Evolutionary conservation across 208 protist species (phyloP).

Genomic region (Leishmania martiniquensis): DNA sequence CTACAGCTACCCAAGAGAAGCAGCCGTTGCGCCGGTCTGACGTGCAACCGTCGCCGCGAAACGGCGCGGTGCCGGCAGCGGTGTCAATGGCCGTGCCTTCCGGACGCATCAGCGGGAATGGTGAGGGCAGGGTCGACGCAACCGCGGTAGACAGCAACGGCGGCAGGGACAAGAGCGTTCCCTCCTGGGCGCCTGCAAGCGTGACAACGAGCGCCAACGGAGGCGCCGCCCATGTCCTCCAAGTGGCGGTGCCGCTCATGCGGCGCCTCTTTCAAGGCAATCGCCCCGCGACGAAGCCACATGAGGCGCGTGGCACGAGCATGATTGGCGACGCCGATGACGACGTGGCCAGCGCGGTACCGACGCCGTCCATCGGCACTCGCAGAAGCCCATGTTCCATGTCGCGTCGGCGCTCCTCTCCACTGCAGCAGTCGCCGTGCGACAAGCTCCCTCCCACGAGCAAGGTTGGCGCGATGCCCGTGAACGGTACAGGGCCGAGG

Average conservation of each 20-base stretch:
- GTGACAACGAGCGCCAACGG: background rate
- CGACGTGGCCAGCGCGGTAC: background rate
- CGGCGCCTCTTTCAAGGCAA: background rate
- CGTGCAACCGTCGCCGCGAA: background rate
- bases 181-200: background rate
- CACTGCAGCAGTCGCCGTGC: background rate
- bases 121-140: background rate
- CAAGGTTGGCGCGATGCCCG: background rate
- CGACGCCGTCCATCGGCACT: background rate
- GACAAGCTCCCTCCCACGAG: background rate
- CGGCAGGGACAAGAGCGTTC: background rate
- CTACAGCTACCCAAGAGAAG: background rate
- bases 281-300: background rate
- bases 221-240: background rate
- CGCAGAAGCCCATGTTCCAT: background rate
- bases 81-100: background rate
- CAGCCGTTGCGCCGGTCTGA: background rate
- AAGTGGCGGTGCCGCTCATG: background rate
- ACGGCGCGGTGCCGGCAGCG: background rate
- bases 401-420: background rate
- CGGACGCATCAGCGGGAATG: background rate
- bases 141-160: background rate
- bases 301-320: background rate
- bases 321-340: background rate
- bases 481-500: background rate